Conservation (phyloP, 352 stramenopile genomes). For the Thalassiosira mediterranea region DNA sequence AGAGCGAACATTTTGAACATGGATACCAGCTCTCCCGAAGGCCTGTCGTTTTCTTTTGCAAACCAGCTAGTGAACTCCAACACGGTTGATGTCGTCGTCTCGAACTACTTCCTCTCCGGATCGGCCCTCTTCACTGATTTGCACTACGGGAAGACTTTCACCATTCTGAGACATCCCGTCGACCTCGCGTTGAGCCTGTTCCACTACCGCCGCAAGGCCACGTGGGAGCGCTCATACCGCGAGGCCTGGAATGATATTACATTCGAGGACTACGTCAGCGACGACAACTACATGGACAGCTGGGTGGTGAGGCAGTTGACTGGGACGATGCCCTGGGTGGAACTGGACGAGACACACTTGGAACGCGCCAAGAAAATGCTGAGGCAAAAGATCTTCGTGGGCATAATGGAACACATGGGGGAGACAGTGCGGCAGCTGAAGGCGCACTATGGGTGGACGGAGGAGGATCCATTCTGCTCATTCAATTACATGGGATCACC, state of each 20-base stretch:
- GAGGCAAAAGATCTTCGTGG: slow-evolving; percentile 40
- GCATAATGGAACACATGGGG: slow-evolving; percentile 38
- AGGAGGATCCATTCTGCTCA: slow-evolving; percentile 27
- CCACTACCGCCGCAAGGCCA: slow-evolving; percentile 47
- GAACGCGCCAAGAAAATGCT: slow-evolving; percentile 37
- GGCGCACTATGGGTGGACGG: slow-evolving; percentile 37
- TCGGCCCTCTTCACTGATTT: slow-evolving; percentile 34
- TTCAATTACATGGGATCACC: slow-evolving; percentile 29
- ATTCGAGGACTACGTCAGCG: slow-evolving; percentile 41
- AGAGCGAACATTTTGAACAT: slow-evolving; percentile 45
- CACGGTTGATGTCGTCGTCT: slow-evolving; percentile 38
- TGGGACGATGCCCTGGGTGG: slow-evolving; percentile 41
- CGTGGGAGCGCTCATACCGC: slow-evolving; percentile 44
- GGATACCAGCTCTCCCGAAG: slow-evolving; percentile 37
- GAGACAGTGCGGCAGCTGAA: slow-evolving; percentile 42
- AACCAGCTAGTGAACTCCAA: slow-evolving; percentile 14
- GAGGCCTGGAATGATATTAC: slow-evolving; percentile 45
- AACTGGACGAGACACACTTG: slow-evolving; percentile 34
- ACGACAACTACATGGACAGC: slow-evolving; percentile 41
- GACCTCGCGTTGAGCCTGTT: slow-evolving; percentile 50
- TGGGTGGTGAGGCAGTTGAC: slow-evolving; percentile 60
- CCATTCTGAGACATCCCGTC: slow-evolving; percentile 53
- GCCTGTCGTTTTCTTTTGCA: slow-evolving; percentile 16
- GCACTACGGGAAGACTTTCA: slow-evolving; percentile 49
- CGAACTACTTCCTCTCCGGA: slow-evolving; percentile 41